Percentiles rank a stretch among this genome's conserved stretches.
phyloP scores from a whole-genome alignment of 2,329 filamentous ascomycete species.

The Calycina herbarum region DNA sequence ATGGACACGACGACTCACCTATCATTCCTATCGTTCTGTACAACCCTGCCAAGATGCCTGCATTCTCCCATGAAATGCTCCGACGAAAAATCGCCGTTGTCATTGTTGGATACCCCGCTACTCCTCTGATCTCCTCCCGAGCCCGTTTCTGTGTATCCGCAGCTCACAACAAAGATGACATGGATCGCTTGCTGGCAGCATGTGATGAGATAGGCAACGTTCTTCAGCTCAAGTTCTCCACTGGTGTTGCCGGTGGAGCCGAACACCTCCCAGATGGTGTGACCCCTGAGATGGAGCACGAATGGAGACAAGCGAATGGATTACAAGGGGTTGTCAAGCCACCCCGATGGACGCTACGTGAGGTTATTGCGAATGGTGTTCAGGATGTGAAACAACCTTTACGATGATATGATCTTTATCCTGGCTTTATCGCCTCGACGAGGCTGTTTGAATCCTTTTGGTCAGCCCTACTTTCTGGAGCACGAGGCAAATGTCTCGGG shows the following conservation, averaged over 20 bases:
- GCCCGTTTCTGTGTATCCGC: conserved; percentile 95
- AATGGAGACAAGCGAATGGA: conserved; percentile 61
- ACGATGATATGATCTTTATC: conserved; percentile 42
- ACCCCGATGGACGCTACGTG: conserved; percentile 69
- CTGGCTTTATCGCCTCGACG: conserved; percentile 7
- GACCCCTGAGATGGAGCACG: conserved; percentile 68
- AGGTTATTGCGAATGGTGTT: conserved; percentile 69
- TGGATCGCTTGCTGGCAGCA: conserved; percentile 83
- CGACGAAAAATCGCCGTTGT: conserved; percentile 97
- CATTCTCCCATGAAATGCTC: conserved; percentile 98
- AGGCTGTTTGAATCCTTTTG: conserved; percentile 10
- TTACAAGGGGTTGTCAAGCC: conserved; percentile 50
- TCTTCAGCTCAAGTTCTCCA: conserved; percentile 95
- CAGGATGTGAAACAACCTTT: conserved; percentile 67
- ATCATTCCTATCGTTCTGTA: conserved; percentile 95
- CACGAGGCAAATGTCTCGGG: conserved; percentile 11
- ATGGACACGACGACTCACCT: conserved; percentile 95
- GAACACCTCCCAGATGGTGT: conserved; percentile 73
- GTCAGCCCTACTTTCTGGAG: conserved; percentile 9
- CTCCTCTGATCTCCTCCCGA: conserved; percentile 89
- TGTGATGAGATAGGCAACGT: conserved; percentile 93
- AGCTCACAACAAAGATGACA: conserved; percentile 96
- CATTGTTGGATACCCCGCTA: conserved; percentile 95
- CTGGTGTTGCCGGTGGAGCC: conserved; percentile 85
- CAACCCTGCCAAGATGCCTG: conserved; percentile 98